Conservation (phyloP, 805 yeast genomes). For the Cephaloascus albidus region DNA sequence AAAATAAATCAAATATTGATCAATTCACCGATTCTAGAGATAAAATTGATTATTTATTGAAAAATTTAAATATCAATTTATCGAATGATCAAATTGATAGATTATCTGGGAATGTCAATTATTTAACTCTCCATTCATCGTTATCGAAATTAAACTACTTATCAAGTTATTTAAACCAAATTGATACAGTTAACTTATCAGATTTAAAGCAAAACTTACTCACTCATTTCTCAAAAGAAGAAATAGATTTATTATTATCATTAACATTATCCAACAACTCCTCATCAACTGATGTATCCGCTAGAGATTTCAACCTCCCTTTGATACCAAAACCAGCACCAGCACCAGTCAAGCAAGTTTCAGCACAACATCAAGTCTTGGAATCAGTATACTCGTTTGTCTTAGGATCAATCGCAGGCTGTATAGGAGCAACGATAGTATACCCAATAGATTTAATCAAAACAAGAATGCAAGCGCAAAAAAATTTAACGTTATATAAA, state of each 20-base stretch:
- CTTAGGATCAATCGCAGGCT: constrained; percentile 92
- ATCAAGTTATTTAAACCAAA: not conserved
- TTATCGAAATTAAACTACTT: not conserved
- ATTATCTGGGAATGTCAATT: not conserved
- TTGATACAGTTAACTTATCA: no score
- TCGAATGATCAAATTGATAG: not conserved
- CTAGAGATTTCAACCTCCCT: not conserved
- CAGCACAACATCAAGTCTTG: constrained; percentile 33
- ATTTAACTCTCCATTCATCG: not conserved
- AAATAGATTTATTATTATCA: constrained; percentile 8
- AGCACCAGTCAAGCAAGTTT: constrained; percentile 24
- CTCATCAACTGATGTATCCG: constrained; percentile 27
- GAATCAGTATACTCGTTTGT: constrained; percentile 83
- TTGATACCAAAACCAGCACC: constrained; percentile 11
- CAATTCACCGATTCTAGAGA: not conserved
- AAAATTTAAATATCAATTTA: no score
- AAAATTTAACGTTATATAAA: constrained; percentile 57
- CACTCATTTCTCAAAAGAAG: not conserved
- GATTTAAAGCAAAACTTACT: not conserved
- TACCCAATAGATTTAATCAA: constrained; percentile 95
- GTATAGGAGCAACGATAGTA: constrained; percentile 96
- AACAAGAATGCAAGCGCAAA: constrained; percentile 96
- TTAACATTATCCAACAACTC: constrained; percentile 22
- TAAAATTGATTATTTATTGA: not conserved
- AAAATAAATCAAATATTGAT: not conserved